Evolutionary conservation across 2,329 filamentous ascomycete species (phyloP).

Genomic region (Cladosporium sp.): DNA sequence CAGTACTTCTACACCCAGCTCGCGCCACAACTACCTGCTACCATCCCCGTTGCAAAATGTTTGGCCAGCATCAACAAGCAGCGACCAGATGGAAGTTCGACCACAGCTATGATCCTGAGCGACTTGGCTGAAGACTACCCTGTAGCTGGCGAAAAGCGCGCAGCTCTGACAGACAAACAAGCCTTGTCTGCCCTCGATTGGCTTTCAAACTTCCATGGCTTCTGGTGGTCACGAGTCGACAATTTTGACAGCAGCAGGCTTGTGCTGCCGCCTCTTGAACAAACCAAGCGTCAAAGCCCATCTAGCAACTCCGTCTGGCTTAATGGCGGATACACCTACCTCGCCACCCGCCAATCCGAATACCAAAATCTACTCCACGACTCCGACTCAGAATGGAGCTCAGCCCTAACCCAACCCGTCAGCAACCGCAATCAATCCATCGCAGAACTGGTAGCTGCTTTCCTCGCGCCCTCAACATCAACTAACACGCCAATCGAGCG

Average conservation of each 20-base stretch:
- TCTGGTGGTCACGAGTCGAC: conserved; percentile 47
- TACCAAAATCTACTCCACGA: conserved; percentile 52
- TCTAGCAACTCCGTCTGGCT: conserved; percentile 49
- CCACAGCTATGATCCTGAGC: conserved; percentile 57
- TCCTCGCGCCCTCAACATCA: conserved; percentile 47
- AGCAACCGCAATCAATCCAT: conserved; percentile 18
- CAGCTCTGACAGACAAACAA: conserved; percentile 49
- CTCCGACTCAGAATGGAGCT: conserved; percentile 56
- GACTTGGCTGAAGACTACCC: conserved; percentile 58
- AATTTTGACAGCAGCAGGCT: conserved; percentile 39
- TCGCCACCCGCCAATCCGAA: conserved; percentile 62
- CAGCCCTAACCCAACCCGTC: conserved; percentile 46
- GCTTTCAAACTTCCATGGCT: conserved; percentile 62
- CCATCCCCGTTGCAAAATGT: conserved; percentile 53
- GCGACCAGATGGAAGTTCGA: conserved; percentile 25
- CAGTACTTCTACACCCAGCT: conserved; percentile 64
- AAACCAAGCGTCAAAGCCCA: conserved; percentile 33
- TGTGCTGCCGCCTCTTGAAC: conserved; percentile 58
- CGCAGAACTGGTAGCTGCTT: conserved; percentile 52
- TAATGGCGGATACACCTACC: conserved; percentile 69
- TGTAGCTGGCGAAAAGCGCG: conserved; percentile 56
- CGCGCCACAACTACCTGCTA: conserved; percentile 49
- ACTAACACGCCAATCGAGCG: conserved; percentile 38
- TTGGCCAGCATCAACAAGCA: conserved; percentile 30
- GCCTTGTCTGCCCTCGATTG: conserved; percentile 59